A percentile compares a stretch with the other conserved stretches of the same genome.
These are phyloP conservation scores for Nemania diffusa DNA, from an alignment of 2,329 filamentous ascomycete species.

Conservation along the genomic window DNA sequence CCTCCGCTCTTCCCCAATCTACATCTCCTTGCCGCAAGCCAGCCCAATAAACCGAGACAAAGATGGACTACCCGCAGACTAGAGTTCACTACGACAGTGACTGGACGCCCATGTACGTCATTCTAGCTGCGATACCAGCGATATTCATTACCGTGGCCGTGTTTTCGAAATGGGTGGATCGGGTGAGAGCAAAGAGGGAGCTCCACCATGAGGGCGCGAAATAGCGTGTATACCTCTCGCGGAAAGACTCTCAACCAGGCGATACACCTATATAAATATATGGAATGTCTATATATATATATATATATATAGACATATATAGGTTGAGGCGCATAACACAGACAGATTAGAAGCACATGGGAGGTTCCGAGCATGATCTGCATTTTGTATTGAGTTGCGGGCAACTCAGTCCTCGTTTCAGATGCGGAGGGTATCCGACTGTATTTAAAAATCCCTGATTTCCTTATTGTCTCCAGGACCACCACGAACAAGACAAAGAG, in stretches of 20 bases:
- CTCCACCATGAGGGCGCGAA: background rate
- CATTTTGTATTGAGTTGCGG: background rate
- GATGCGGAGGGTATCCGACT: background rate
- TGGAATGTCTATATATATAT: background rate
- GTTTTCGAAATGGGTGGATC: slow-evolving; percentile 37
- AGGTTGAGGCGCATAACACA: background rate
- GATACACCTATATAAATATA: background rate
- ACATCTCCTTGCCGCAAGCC: background rate
- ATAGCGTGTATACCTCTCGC: background rate
- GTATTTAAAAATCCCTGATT: background rate
- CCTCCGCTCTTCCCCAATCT: background rate
- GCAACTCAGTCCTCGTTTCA: background rate
- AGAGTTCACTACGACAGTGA: slow-evolving; percentile 37
- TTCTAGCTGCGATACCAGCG: slow-evolving; percentile 42
- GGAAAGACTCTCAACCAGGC: background rate
- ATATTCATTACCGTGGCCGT: slow-evolving; percentile 37
- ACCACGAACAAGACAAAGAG: background rate
- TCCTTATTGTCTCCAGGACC: background rate
- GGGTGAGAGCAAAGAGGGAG: background rate
- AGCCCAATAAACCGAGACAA: background rate
- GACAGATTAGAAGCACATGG: background rate
- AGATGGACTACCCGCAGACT: slow-evolving; percentile 17
- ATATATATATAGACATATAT: background rate
- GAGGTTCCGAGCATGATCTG: background rate
- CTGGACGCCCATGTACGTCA: slow-evolving; percentile 43